These are phyloP conservation scores for Tylopilus cervinicoccineus DNA, from an alignment of 768 basidiomycete genomes.

Conservation along the genomic window DNA sequence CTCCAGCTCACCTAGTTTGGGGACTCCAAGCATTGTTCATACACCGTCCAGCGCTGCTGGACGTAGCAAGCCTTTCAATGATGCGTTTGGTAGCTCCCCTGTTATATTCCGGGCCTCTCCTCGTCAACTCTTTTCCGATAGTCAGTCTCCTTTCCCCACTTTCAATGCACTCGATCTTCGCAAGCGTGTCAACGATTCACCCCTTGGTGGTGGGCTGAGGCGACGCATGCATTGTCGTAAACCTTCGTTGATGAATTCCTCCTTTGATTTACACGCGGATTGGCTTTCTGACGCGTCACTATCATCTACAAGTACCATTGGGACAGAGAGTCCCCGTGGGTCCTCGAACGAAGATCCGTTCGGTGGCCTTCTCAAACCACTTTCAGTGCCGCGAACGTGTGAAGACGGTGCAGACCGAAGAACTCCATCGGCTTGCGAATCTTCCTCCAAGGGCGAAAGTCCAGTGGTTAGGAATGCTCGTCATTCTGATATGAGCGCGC, in stretches of 20 bases:
- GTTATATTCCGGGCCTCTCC: constrained; percentile 42
- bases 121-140: constrained; percentile 36
- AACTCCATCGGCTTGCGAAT: constrained; percentile 15
- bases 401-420: constrained; percentile 10
- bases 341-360: constrained; percentile 44
- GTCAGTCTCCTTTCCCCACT: constrained; percentile 30
- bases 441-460: constrained; percentile 41
- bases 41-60: constrained; percentile 26
- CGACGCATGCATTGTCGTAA: constrained; percentile 30
- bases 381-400: constrained; percentile 9
- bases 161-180: constrained; percentile 31
- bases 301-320: constrained; percentile 21
- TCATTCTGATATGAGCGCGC: constrained; percentile 15
- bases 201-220: constrained; percentile 33
- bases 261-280: constrained; percentile 21
- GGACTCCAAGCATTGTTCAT: constrained; percentile 28
- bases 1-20: constrained; percentile 30
- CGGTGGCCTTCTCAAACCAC: constrained; percentile 40
- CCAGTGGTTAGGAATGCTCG: constrained; percentile 42
- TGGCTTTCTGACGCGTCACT: constrained; percentile 32
- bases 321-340: constrained; percentile 22
- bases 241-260: constrained; percentile 26
- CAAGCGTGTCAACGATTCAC: constrained; percentile 43
- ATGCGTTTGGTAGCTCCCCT: constrained; percentile 31
- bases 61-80: constrained; percentile 26